These are phyloP conservation scores for peach (Prunus persica) DNA, from an alignment of 306 rosid genomes.

Conservation along the genomic window DNA sequence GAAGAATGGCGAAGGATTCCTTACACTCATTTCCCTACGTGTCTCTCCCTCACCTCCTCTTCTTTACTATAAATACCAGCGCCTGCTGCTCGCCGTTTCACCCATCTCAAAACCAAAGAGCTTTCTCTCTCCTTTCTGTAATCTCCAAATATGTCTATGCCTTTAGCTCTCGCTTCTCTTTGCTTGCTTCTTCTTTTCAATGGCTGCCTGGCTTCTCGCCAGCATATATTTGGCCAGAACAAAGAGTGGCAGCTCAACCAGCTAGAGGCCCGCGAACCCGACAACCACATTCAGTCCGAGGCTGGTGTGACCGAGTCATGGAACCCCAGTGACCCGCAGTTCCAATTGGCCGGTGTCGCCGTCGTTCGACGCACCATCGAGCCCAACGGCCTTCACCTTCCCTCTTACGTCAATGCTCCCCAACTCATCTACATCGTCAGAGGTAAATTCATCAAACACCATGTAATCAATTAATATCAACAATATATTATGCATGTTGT, in stretches of 20 bases:
- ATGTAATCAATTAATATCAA: too few species aligned
- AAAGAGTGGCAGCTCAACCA: constrained; percentile 29
- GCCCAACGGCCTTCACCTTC: constrained; percentile 46
- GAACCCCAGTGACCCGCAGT: constrained; percentile 34
- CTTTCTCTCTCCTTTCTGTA: not conserved
- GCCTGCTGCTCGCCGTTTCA: constrained; percentile 14
- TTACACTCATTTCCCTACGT: constrained; percentile 1
- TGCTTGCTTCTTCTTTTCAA: constrained; percentile 39
- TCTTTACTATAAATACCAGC: constrained; percentile 20
- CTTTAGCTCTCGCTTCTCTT: constrained; percentile 29
- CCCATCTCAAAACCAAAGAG: not conserved
- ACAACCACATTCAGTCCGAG: constrained; percentile 34
- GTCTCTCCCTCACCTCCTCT: not conserved
- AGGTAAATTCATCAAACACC: constrained; percentile 14
- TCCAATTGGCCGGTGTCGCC: constrained; percentile 44
- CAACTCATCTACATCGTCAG: constrained; percentile 31
- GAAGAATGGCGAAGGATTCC: constrained; percentile 18
- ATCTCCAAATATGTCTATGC: constrained; percentile 35
- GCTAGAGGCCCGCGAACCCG: constrained; percentile 43
- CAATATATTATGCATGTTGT: too few species aligned
- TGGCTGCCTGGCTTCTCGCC: constrained; percentile 32
- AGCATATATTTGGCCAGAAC: not conserved
- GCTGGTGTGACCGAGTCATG: constrained; percentile 44
- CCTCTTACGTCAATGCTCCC: constrained; percentile 43
- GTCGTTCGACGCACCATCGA: constrained; percentile 28